phyloP scores from a whole-genome alignment of 805 yeast species.

The Metschnikowia kofuensis region DNA sequence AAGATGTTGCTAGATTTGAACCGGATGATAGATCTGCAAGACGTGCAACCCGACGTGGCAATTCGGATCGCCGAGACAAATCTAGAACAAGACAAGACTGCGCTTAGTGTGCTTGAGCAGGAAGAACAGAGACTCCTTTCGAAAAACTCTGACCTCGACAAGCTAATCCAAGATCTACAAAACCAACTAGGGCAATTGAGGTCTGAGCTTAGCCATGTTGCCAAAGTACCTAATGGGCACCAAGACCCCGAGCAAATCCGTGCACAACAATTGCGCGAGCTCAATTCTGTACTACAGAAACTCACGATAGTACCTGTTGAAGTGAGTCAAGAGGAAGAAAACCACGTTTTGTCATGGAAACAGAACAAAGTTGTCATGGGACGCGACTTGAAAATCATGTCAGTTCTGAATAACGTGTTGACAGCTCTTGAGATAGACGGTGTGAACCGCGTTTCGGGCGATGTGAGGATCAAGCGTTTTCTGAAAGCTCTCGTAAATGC shows the following conservation, averaged over 20 bases:
- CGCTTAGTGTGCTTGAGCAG: conserved; percentile 3
- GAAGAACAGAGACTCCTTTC: conserved; percentile 5
- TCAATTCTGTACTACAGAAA: conserved; percentile 10
- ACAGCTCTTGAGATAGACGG: conserved; percentile 1
- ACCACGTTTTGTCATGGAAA: not conserved
- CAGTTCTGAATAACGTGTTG: not conserved
- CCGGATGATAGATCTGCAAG: conserved; percentile 14
- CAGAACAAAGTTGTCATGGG: conserved; percentile 5
- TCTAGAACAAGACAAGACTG: conserved; percentile 6
- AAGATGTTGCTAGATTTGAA: conserved; percentile 13
- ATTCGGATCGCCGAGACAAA: conserved; percentile 14
- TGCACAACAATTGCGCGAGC: conserved; percentile 17
- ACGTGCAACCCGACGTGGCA: conserved; percentile 15
- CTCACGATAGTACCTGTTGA: conserved; percentile 7
- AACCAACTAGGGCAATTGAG: conserved; percentile 4
- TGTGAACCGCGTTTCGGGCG: conserved; percentile 9
- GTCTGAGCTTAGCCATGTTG: not conserved
- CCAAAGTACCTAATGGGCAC: not conserved
- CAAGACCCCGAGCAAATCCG: conserved; percentile 15
- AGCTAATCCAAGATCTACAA: conserved; percentile 3
- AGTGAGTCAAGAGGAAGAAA: conserved; percentile 2
- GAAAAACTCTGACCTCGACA: not conserved
- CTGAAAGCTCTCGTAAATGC: not conserved
- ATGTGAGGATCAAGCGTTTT: not conserved
- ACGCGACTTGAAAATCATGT: conserved; percentile 8